phyloP scores from a whole-genome alignment of 768 basidiomycete species.

The Clitopilus hobsonii region DNA sequence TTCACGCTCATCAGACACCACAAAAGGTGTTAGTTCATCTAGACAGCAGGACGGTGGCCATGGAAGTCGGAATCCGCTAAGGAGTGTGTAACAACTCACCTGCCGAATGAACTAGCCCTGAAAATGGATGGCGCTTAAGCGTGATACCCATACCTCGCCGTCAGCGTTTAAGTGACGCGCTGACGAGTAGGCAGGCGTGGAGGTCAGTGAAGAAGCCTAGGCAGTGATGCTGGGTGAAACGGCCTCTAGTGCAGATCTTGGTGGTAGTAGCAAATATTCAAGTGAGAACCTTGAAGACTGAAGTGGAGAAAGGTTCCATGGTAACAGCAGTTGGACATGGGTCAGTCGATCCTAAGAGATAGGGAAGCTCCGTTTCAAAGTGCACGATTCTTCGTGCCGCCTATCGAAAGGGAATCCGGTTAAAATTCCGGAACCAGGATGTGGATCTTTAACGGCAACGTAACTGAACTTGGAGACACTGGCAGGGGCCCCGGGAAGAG shows the following conservation, averaged over 20 bases:
- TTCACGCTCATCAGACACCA: slow-evolving; percentile 83
- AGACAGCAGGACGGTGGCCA: slow-evolving; percentile 87
- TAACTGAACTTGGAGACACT: slow-evolving; percentile 60
- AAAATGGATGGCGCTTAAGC: slow-evolving; percentile 90
- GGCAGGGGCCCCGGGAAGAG: slow-evolving; percentile 73
- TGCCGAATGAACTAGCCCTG: slow-evolving; percentile 88
- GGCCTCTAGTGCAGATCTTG: slow-evolving; percentile 84
- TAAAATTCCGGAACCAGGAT: slow-evolving; percentile 76
- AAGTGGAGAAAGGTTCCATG: slow-evolving; percentile 88
- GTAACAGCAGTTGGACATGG: slow-evolving; percentile 85
- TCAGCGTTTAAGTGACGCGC: slow-evolving; percentile 66
- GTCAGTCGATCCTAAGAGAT: slow-evolving; percentile 75
- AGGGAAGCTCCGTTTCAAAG: slow-evolving; percentile 73
- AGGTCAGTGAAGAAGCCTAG: slow-evolving; percentile 76
- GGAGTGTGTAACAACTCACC: slow-evolving; percentile 88
- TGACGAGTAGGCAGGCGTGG: slow-evolving; percentile 77
- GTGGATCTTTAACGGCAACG: slow-evolving; percentile 66
- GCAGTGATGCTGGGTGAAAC: slow-evolving; percentile 65
- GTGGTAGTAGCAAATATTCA: slow-evolving; percentile 88
- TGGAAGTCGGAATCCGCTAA: slow-evolving; percentile 84
- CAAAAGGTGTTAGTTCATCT: slow-evolving; percentile 83
- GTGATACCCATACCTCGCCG: slow-evolving; percentile 82
- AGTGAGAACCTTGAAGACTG: slow-evolving; percentile 84
- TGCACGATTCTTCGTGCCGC: slow-evolving; percentile 54
- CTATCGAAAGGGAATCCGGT: slow-evolving; percentile 77